Conservation (phyloP, 192 early-diverging fungal genomes). For the Bifiguratus adelaidae region DNA sequence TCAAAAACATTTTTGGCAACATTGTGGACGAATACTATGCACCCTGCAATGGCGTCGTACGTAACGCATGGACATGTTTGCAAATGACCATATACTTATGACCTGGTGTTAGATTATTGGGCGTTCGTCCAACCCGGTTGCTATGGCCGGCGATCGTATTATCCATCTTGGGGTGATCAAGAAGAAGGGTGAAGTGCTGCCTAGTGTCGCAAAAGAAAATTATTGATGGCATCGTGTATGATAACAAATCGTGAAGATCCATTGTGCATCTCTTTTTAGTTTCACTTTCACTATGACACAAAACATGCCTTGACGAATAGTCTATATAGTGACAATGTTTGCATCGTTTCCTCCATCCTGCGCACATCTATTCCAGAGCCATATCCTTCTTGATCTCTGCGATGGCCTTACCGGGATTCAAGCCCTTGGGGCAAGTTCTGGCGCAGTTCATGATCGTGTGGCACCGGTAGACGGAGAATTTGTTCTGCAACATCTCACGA, state of each 20-base stretch:
- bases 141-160: slow-evolving; percentile 78
- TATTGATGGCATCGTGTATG: no score
- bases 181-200: no score
- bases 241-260: no score
- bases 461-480: slow-evolving; percentile 97
- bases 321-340: no score
- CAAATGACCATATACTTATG: not conserved
- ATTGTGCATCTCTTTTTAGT: no score
- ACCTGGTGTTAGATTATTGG: slow-evolving; percentile 45
- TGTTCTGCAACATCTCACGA: slow-evolving; percentile 80
- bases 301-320: no score
- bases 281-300: no score
- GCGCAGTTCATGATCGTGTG: slow-evolving; percentile 99
- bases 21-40: slow-evolving; percentile 77
- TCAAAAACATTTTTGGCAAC: slow-evolving; percentile 86
- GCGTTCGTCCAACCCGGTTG: slow-evolving; percentile 76
- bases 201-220: no score
- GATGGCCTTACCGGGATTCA: slow-evolving; percentile 96
- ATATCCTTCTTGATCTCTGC: slow-evolving; percentile 93
- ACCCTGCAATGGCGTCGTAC: slow-evolving; percentile 67
- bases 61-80: slow-evolving; percentile 2
- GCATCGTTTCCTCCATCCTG: no score
- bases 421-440: slow-evolving; percentile 94
- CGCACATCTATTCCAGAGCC: slow-evolving; percentile 60
- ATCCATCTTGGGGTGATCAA: slow-evolving; percentile 68